Evolutionary conservation across 345 rosid genomes (phyloP), one percentile per base, ranked within the genome.

Genomic region (Cardamine resedifolia): DNA sequence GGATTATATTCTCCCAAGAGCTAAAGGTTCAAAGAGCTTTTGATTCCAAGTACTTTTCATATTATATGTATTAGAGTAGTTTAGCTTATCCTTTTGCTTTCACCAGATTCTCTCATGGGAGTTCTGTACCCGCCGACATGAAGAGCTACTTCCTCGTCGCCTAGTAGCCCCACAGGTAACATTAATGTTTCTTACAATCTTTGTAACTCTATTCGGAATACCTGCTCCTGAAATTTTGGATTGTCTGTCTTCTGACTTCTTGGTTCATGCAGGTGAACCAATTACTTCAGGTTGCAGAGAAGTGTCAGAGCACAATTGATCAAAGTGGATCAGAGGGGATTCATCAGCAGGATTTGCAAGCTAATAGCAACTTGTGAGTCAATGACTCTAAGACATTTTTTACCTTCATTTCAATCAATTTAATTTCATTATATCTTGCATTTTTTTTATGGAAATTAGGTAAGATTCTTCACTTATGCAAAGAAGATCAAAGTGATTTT

Each of bases 141-240:
- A 95, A 83, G 96, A 95, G 81, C 89, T 95, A 47, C 95, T 89
- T 73, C 99, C 96, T 67, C 93, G 99, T 28, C 91, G 93, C 64
- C 81, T 91, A 80, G 94, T 95, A 79, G 93, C 91, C 41, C 97
- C 99, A 11, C 97, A 95, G 93, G 99, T 95, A 80, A 64, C 27
- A 7, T 71, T 30, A 21, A 19, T 52, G 21, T 60, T 62, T 16
- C 16, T 44, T 36, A 52, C 31, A 50, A 21, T 66, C 52, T 15
- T 63, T 44, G 58, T 50, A 52, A 36, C 23, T 64, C 58, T 18
- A 15, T 7, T 33, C 48, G 23, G 33, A 48, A 20, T 47, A 41
- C 27, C 45, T 63, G 16, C 51, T 70, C 33, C 30, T 76, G 34
- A 51, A 49, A 33, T 6, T 51, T 50, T 30, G 33, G 41, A 68